Base-by-base conservation (phyloP, 2,329 filamentous ascomycete species). In the Penicillium sp. region DNA sequence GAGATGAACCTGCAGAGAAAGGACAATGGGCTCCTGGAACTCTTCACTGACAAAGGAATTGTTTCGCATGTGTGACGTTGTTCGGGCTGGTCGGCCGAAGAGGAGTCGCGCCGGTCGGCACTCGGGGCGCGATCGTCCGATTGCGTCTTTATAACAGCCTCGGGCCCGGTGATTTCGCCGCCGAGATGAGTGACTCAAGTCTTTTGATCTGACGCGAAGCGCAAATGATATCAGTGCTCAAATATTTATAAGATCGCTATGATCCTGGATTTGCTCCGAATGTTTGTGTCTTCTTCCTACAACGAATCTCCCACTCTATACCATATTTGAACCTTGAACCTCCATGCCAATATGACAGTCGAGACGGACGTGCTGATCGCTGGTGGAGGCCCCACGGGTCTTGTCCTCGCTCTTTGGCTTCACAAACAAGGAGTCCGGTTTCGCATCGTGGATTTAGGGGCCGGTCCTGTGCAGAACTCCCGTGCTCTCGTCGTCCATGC, bases 401-500 rank as follows among this genome's bases (percentile, higher is more conserved):
- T 67, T 8, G 63, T 65, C 9, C 60, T 65, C 3, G 64, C 63
- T n/a, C 54, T 65, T 33, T 65, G 63, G 53, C 62, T 67, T 18
- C 59, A 63, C 2, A 52, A 47, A 33, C 60, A 60, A 42, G 58
- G 61, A 12, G 44, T 66, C 32, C 60, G 42, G n/a, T 43, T 63
- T 31, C 57, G 62, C 24, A 77, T 81, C 38, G 62, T 81, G 38
- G 75, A 78, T 56, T 72, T 74, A 51, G 62, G 68, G 51, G 66
- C 65, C 3, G 66, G 63, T 0, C 72, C 70, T 39, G 59, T 64
- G 38, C 57, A 58, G 29, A 59, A 64, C 66, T 53, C 77, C 66
- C 54, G 69, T 20, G 64, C 68, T 7, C 60, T 80, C 1, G 68
- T 72, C 8, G 61, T 80, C 4, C 78, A 81, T 48, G 67, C 76